These are phyloP conservation scores for Alternaria novae-zelandiae DNA, from an alignment of 2,329 filamentous ascomycete species.

Conservation along the genomic window DNA sequence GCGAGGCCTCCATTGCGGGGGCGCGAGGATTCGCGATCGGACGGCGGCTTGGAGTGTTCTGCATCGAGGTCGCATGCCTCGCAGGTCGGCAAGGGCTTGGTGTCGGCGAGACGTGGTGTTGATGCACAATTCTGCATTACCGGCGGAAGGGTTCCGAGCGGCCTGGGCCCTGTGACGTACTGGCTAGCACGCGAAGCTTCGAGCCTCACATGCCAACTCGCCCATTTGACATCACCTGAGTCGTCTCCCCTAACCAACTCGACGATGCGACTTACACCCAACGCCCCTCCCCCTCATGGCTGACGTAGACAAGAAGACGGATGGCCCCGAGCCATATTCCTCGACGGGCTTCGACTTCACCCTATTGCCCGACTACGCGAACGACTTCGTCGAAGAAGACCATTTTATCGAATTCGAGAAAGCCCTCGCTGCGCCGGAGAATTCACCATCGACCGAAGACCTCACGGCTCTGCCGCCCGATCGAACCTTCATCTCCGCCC, in stretches of 20 bases:
- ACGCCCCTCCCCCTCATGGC: conserved; percentile 42
- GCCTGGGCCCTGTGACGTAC: conserved; percentile 14
- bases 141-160: conserved; percentile 7
- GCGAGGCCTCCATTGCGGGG: conserved; percentile 7
- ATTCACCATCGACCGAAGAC: conserved; percentile 68
- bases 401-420: conserved; percentile 80
- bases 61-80: conserved; percentile 29
- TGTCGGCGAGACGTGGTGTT: background rate
- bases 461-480: conserved; percentile 52
- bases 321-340: conserved; percentile 66
- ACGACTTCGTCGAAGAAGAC: conserved; percentile 75
- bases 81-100: background rate
- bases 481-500: conserved; percentile 76
- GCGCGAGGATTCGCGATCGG: conserved; percentile 2
- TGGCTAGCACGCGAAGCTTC: conserved; percentile 4
- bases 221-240: background rate
- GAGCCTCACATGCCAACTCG: conserved; percentile 9
- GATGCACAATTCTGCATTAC: conserved; percentile 1
- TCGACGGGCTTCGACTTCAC: conserved; percentile 70
- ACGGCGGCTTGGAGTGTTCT: conserved; percentile 9
- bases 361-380: conserved; percentile 77
- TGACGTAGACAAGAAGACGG: conserved; percentile 53
- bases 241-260: background rate
- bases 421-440: conserved; percentile 82
- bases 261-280: conserved; percentile 25